These are phyloP conservation scores for Emericellopsis atlantica DNA, from an alignment of 2,329 filamentous ascomycete species.

Conservation along the genomic window DNA sequence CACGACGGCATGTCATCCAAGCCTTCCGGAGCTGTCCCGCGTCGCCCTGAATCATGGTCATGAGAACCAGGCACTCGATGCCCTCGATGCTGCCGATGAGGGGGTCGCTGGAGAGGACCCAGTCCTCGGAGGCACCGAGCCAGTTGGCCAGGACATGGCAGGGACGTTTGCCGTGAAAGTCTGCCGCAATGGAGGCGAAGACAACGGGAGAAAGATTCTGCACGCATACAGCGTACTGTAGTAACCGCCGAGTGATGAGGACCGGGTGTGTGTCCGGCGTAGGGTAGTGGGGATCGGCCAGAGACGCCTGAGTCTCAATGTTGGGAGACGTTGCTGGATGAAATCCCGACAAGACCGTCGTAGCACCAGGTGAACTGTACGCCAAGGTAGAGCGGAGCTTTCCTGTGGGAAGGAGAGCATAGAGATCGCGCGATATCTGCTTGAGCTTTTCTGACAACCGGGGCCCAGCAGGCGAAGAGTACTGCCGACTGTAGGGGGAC, in stretches of 20 bases:
- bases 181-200: constrained; percentile 9
- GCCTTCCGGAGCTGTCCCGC: constrained; percentile 39
- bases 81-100: constrained; percentile 38
- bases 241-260: constrained; percentile 30
- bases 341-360: constrained; percentile 12
- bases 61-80: constrained; percentile 35
- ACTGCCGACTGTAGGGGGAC: not conserved
- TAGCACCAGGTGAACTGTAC: constrained; percentile 10
- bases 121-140: constrained; percentile 16
- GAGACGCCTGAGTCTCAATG: not conserved
- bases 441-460: not conserved
- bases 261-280: constrained; percentile 32
- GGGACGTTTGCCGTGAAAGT: not conserved
- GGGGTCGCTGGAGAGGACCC: constrained; percentile 37
- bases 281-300: constrained; percentile 15
- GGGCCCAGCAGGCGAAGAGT: not conserved
- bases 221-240: constrained; percentile 30
- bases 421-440: not conserved
- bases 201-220: constrained; percentile 27
- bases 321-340: not conserved
- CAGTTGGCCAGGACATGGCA: constrained; percentile 7
- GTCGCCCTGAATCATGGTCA: constrained; percentile 36
- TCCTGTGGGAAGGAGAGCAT: constrained; percentile 19
- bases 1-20: constrained; percentile 38
- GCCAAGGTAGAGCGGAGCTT: constrained; percentile 18